Conservation (phyloP, 257 asterid genomes). For the Scutellaria minor region DNA sequence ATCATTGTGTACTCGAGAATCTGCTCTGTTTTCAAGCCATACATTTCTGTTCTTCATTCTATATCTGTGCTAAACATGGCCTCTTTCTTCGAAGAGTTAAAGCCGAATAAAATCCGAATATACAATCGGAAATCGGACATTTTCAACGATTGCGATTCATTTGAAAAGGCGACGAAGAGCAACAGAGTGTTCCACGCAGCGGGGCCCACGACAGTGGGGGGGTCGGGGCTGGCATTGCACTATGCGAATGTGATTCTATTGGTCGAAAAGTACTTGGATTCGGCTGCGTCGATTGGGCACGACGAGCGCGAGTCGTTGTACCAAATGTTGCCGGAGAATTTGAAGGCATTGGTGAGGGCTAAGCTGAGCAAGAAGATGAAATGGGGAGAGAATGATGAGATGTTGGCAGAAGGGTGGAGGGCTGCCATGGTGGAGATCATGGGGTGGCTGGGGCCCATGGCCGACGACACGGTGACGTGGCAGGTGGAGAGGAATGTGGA, state of each 20-base stretch:
- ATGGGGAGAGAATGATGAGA: slow-evolving; percentile 45
- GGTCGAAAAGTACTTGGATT: slow-evolving; percentile 53
- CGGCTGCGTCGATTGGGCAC: slow-evolving; percentile 36
- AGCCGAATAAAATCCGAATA: slow-evolving; percentile 51
- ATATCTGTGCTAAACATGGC: slow-evolving; percentile 25
- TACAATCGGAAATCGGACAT: slow-evolving; percentile 50
- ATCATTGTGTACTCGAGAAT: slow-evolving; percentile 56
- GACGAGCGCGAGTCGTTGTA: slow-evolving; percentile 55
- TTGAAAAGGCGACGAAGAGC: slow-evolving; percentile 23
- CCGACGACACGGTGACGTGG: slow-evolving; percentile 69
- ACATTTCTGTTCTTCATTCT: slow-evolving; percentile 30
- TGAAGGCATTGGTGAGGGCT: slow-evolving; percentile 53
- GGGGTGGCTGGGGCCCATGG: slow-evolving; percentile 83
- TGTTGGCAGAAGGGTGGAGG: slow-evolving; percentile 79
- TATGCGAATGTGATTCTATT: slow-evolving; percentile 68
- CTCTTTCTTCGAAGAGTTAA: slow-evolving; percentile 12
- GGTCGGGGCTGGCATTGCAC: slow-evolving; percentile 75
- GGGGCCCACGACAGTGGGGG: slow-evolving; percentile 70
- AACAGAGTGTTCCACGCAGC: slow-evolving; percentile 70
- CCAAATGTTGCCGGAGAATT: slow-evolving; percentile 71
- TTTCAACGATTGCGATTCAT: slow-evolving; percentile 33
- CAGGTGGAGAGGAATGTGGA: slow-evolving; percentile 70
- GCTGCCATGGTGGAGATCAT: slow-evolving; percentile 64
- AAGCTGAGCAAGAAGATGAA: slow-evolving; percentile 73
- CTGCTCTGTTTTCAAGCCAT: slow-evolving; percentile 53